Conservation (phyloP, 306 rosid species). For the Acacia melanoxylon region DNA sequence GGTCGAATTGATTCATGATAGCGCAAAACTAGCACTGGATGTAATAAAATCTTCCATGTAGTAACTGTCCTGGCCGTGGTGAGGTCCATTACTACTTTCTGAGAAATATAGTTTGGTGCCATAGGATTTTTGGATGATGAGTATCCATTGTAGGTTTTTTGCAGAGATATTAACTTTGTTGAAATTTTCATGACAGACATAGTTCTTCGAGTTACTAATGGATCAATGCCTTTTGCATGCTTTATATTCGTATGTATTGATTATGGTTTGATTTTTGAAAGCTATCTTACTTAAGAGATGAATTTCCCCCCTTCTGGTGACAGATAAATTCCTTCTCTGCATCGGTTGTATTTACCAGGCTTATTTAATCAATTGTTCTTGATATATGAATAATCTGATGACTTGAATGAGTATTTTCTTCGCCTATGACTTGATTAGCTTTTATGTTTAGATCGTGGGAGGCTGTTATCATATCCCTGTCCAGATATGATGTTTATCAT, state of each 20-base stretch:
- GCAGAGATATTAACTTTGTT: not conserved
- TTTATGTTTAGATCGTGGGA: not conserved
- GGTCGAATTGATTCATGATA: slow-evolving; percentile 38
- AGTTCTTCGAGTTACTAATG: not conserved
- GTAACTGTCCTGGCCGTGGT: not conserved
- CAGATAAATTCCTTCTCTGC: not conserved
- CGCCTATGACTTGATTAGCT: not conserved
- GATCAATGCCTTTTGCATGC: not conserved
- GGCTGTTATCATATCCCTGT: no score
- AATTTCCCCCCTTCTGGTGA: not conserved
- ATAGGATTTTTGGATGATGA: not conserved
- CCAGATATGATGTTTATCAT: not conserved
- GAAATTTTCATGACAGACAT: not conserved
- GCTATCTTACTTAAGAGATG: not conserved
- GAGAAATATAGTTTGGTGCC: not conserved
- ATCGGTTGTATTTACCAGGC: not conserved
- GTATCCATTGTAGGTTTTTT: not conserved
- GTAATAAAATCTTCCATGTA: slow-evolving; percentile 18
- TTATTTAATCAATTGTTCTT: not conserved
- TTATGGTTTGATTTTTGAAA: not conserved
- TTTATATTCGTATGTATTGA: not conserved
- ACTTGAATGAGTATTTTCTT: not conserved
- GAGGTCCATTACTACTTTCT: not conserved
- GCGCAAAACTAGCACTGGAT: slow-evolving; percentile 34
- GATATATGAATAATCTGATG: not conserved